Base-by-base conservation (phyloP, 257 asterid genomes). In the Hygrophila difformis region DNA sequence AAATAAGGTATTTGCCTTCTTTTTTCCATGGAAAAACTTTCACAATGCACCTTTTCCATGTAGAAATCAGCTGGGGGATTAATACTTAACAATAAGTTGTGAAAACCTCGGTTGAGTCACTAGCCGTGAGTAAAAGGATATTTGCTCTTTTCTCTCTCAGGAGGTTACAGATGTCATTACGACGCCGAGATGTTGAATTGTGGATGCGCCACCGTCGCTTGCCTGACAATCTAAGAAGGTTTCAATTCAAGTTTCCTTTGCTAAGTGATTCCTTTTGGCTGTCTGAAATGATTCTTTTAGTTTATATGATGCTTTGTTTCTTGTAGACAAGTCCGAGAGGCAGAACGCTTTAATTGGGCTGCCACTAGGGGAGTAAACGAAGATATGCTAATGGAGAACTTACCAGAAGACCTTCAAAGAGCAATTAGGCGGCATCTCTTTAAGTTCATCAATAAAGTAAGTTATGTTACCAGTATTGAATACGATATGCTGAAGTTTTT, bases 201-300 rank as follows among this genome's bases (percentile, higher is more conserved):
- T 88, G 97, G 97, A 84, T 88, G 97, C 74, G 95, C 40, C 95
- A 84, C 42, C 85, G 97, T 12, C 89, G 94, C 42, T 69, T 88
- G 73, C 95, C 97, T 18, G 72, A 55, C 60, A 73, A 58, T 13
- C 62, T 88, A 51, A 70, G 82, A 71, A 81, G 88, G 97, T 88
- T 42, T 13, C 21, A 26, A 17, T 57, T 53, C 31, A 26, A 3
- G 31, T 26, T 3, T 26, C 31, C 31, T 3, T 26, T 26, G 31
- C 31, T 26, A 26, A 26, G 31, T 5, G 31, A 26, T 26, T 26
- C 31, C 4, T 26, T 26, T 26, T 26, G 4, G 31, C 31, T 26
- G 31, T 26, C 4, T 26, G 31, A 4, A 33, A 10, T 33, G 6
- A 33, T 12, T 33, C 31, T 1, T 26, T 33, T 9, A 10, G 37